phyloP scores from a whole-genome alignment of 306 rosid species.

The Prunus fruticosa region DNA sequence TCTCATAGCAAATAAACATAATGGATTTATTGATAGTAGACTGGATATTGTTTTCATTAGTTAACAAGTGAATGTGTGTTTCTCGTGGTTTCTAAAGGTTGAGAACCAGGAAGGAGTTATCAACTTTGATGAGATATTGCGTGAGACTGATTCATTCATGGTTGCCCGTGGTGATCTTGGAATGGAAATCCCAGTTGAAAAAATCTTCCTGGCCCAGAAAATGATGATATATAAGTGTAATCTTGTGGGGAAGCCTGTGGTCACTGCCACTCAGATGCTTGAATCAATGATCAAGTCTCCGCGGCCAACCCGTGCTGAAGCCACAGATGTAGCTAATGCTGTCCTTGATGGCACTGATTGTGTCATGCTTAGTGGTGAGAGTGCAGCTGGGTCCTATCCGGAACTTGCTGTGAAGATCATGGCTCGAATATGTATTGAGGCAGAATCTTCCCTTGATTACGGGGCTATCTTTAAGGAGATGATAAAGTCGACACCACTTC shows the following conservation, averaged over 20 bases:
- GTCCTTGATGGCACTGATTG: constrained; percentile 97
- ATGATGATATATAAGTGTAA: constrained; percentile 99
- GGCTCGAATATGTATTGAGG: constrained; percentile 90
- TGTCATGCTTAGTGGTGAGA: constrained; percentile 97
- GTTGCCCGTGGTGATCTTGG: constrained; percentile 99
- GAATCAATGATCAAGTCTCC: constrained; percentile 98
- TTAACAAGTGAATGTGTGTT: constrained; percentile 18
- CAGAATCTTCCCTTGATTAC: constrained; percentile 91
- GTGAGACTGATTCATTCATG: constrained; percentile 96
- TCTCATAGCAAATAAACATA: not conserved
- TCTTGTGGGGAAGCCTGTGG: constrained; percentile 93
- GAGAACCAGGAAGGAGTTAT: constrained; percentile 97
- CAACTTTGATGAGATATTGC: constrained; percentile 93
- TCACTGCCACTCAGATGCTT: constrained; percentile 98
- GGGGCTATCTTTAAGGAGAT: constrained; percentile 90
- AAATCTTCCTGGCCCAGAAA: constrained; percentile 91
- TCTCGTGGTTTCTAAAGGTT: constrained; percentile 51
- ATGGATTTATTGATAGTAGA: not conserved
- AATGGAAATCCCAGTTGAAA: constrained; percentile 98
- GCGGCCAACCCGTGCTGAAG: constrained; percentile 94
- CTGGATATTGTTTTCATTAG: not conserved
- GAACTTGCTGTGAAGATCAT: constrained; percentile 90
- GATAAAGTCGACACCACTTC: constrained; percentile 91
- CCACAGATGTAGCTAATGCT: constrained; percentile 93
- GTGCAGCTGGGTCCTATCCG: constrained; percentile 95